Conservation (phyloP, 345 rosid genomes). For the Gossypium rotundifolium region DNA sequence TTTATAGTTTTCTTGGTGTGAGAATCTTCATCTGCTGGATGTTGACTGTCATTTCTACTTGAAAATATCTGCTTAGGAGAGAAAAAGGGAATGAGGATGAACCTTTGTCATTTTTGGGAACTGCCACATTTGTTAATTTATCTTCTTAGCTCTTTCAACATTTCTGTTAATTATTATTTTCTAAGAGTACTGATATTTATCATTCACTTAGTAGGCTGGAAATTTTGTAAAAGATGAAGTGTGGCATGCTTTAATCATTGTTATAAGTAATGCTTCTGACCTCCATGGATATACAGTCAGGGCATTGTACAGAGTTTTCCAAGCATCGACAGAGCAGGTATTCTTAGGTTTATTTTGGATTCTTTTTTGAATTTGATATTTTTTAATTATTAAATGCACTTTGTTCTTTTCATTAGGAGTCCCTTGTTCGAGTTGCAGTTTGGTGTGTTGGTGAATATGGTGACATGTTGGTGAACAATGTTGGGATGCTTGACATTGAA, state of each 20-base stretch:
- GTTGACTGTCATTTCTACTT: neutral
- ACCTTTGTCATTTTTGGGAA: neutral
- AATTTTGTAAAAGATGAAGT: constrained; percentile 96
- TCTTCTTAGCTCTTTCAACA: neutral
- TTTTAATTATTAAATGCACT: constrained; percentile 21
- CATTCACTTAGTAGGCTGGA: constrained; percentile 81
- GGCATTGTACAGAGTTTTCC: constrained; percentile 73
- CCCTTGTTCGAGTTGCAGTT: constrained; percentile 87
- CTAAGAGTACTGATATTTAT: constrained; percentile 26
- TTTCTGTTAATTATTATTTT: constrained; percentile 13
- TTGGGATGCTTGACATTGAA: constrained; percentile 78
- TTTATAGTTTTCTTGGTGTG: neutral
- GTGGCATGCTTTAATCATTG: constrained; percentile 90
- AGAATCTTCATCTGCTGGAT: neutral
- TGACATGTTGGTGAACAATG: constrained; percentile 83
- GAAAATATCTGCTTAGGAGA: neutral
- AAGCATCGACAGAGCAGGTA: constrained; percentile 81
- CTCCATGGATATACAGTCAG: constrained; percentile 95
- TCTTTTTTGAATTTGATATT: constrained; percentile 10
- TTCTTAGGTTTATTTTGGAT: constrained; percentile 8
- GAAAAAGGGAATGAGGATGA: neutral
- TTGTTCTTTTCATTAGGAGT: constrained; percentile 52
- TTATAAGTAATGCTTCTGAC: constrained; percentile 89
- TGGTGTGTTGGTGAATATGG: constrained; percentile 99
- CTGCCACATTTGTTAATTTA: neutral